Evolutionary conservation across 331 rosid species (phyloP).

Genomic region (Prunus yedoensis): DNA sequence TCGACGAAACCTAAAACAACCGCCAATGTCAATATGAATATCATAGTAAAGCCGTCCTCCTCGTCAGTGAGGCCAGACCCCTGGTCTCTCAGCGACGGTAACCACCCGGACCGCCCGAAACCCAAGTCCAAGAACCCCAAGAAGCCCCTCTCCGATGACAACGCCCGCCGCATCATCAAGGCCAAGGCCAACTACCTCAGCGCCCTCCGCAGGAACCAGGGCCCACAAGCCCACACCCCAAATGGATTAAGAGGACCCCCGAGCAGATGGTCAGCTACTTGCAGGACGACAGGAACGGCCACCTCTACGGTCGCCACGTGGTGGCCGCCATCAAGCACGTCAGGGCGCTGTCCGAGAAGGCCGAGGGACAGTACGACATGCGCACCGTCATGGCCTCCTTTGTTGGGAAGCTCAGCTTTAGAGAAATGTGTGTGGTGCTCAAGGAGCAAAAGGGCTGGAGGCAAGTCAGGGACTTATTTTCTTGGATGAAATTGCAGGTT

Average conservation of each 20-base stretch:
- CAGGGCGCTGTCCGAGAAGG: conserved; percentile 51
- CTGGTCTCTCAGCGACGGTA: conserved; percentile 62
- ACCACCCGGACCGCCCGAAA: conserved; percentile 60
- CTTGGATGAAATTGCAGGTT: conserved; percentile 99
- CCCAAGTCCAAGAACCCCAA: conserved; percentile 54
- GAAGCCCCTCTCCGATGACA: conserved; percentile 77
- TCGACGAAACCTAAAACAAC: conserved; percentile 2
- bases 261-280: conserved; percentile 89
- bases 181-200: conserved; percentile 63
- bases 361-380: conserved; percentile 61
- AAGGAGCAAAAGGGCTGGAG: conserved; percentile 95
- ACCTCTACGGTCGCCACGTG: conserved; percentile 73
- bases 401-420: conserved; percentile 68
- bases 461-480: conserved; percentile 78
- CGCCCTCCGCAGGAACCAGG: conserved; percentile 70
- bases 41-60: conserved; percentile 1
- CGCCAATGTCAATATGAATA: too few species aligned
- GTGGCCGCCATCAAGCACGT: conserved; percentile 80
- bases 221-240: conserved; percentile 77
- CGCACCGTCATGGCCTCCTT: conserved; percentile 72
- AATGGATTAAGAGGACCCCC: conserved; percentile 81
- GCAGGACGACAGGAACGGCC: conserved; percentile 72
- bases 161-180: conserved; percentile 90
- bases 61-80: conserved; percentile 69
- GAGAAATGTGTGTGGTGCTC: conserved; percentile 86